Base-by-base conservation (phyloP, 306 rosid species). In the Mucuna pruriens region DNA sequence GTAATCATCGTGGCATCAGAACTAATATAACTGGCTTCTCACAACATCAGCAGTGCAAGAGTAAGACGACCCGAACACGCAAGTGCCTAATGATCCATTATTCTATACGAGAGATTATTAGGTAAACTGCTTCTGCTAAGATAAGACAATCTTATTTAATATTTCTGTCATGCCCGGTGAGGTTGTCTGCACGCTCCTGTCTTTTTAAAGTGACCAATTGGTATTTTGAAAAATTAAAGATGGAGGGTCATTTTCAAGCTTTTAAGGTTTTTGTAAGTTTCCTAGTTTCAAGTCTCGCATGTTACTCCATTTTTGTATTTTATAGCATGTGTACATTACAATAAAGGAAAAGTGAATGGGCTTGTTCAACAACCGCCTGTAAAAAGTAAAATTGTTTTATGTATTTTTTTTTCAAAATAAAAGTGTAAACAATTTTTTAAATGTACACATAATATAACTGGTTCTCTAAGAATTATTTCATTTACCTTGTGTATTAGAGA, bases 11-110 rank as follows among this genome's bases (percentile, higher is more conserved):
- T 58, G 78, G 81, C 74, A 48, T 80, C 75, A 76, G 76, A 80
- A 86, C 84, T 64, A 78, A 77, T 85, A 33, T 55, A 52, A 79
- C 71, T 76, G 78, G 49, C 70, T 86, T 81, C 81, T 64, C 81
- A 20, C 48, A 16, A 29, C 82, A 38, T 49, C 39, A 33, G 75
- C 61, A 36, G 72, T 77, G 38, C 31, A 57, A 40, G 79, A 40
- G 76, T 39, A 40, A 67, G 65, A 64, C 46, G 26, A 17, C 40
- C 26, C 77, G 29, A 57, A 36, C 82, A 55, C 65, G 68, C 45
- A 44, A 77, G 68, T 51, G 52, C 73, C 66, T 49, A 38, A 40
- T 75, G 61, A 81, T 75, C 57, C 64, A 7, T 62, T 62, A n/a
- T n/a, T n/a, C n/a, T 72, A 3, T 4, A 23, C 31, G 7, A 0